Evolutionary conservation across 768 basidiomycete species (phyloP).

Genomic region (Serendipita vermifera): DNA sequence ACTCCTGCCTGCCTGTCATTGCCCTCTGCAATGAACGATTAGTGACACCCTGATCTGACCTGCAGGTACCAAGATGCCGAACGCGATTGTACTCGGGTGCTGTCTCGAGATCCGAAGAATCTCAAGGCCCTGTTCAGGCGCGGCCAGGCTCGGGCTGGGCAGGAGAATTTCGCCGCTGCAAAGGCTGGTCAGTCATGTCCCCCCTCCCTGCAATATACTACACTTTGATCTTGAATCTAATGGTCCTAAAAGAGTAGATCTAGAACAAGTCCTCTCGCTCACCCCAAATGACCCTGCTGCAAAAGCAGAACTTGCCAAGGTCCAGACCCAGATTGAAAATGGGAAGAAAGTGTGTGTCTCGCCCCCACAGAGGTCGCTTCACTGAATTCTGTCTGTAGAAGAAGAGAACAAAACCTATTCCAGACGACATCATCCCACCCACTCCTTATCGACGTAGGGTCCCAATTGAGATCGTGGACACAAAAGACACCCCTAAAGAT

Average conservation of each 20-base stretch:
- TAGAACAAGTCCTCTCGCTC: conserved; percentile 40
- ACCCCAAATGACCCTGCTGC: conserved; percentile 56
- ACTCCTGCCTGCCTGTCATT: conserved; percentile 4
- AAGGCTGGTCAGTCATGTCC: conserved; percentile 37
- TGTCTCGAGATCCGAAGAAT: conserved; percentile 43
- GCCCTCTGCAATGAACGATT: neutral
- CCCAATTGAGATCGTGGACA: conserved; percentile 15
- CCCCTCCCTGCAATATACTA: neutral
- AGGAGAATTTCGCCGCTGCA: conserved; percentile 46
- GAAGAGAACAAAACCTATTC: neutral
- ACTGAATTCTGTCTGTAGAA: neutral
- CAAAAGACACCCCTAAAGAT: neutral
- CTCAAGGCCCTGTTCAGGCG: conserved; percentile 72
- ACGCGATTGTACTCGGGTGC: conserved; percentile 58
- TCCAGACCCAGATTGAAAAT: conserved; percentile 30
- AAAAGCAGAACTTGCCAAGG: conserved; percentile 45
- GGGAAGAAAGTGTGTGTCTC: conserved; percentile 23
- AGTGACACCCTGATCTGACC: conserved; percentile 14
- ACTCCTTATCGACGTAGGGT: conserved; percentile 13
- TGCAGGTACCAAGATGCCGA: conserved; percentile 65
- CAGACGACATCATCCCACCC: too few species aligned
- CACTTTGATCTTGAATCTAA: conserved; percentile 6
- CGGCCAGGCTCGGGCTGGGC: conserved; percentile 51
- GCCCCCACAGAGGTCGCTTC: conserved; percentile 20
- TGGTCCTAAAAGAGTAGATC: conserved; percentile 33